phyloP scores from a whole-genome alignment of 2,329 filamentous ascomycete genomes.

The Fusarium verrucosum region DNA sequence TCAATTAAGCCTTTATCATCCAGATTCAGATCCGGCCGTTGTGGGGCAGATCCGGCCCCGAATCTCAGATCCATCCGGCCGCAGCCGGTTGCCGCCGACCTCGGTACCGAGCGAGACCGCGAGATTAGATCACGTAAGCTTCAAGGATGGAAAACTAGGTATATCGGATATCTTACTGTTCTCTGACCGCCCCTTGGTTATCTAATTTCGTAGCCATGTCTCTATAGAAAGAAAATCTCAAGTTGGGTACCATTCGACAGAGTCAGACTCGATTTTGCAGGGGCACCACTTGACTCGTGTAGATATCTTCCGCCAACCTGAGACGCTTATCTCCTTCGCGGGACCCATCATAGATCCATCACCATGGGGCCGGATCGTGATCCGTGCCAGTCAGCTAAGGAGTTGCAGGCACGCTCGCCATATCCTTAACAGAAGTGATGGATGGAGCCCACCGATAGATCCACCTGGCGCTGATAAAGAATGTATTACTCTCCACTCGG shows the following conservation, averaged over 20 bases:
- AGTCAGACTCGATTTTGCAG: constrained; percentile 5
- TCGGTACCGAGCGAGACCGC: constrained; percentile 28
- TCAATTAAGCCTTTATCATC: background rate
- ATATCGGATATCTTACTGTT: background rate
- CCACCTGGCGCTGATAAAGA: constrained; percentile 24
- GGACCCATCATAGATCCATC: background rate
- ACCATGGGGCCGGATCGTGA: background rate
- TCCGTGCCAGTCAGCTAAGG: constrained; percentile 4
- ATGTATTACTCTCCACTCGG: constrained; percentile 29
- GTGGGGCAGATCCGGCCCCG: constrained; percentile 20
- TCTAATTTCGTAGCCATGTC: background rate
- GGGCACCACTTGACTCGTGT: constrained; percentile 7
- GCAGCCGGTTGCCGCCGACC: constrained; percentile 14
- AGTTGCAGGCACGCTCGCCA: constrained; percentile 7
- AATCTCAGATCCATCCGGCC: background rate
- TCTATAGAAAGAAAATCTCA: background rate
- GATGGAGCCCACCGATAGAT: constrained; percentile 5
- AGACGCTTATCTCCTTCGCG: constrained; percentile 19
- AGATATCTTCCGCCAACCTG: constrained; percentile 10
- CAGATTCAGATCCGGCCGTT: constrained; percentile 2
- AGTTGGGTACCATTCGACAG: background rate
- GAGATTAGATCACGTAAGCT: background rate
- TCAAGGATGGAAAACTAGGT: background rate
- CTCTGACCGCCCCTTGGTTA: background rate
- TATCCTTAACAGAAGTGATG: constrained; percentile 6